Base-by-base conservation (phyloP, 495 filamentous ascomycete genomes). In the Trichocladium antarcticum region DNA sequence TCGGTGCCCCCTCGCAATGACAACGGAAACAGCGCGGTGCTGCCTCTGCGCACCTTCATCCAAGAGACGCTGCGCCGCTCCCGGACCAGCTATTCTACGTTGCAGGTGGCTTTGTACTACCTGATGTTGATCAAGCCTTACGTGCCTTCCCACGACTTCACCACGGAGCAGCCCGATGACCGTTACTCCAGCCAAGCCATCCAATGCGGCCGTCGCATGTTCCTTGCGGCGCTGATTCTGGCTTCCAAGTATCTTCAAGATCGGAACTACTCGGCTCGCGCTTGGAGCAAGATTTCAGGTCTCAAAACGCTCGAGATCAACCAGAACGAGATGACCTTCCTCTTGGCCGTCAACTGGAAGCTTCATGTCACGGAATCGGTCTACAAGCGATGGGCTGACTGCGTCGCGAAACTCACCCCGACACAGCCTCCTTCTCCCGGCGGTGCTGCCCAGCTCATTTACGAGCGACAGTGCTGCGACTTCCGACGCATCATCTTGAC, bases 271-370 rank as follows among this genome's bases (percentile, higher is more conserved):
- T 97, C 93, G 7, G 89, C 92, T 35, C 78, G 88, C 31, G 92
- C 92, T 17, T 98, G 92, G 92, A 96, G 92, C 64, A 96, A 93
- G 72, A 97, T 98, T 44, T 96, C 90, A 17, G 89, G 90, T 32
- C 73, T 97, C 32, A 85, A 86, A 55, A 87, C 86, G 0, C 67
- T 75, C 28, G 92, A 98, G 68, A 95, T 98, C 65, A 97, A 97
- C 68, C 81, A 85, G 55, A 97, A 96, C 62, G 92, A 98, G 68
- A 84, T 94, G 72, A 81, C 87, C 36, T 98, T 97, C 64, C 76
- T 97, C 16, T 64, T 81, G 42, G 87, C 89, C 11, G 85, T 98
- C 46, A 80, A 87, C 55, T 98, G 92, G 92, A 84, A 85, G 58
- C 78, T 98, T 36, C 92, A 98, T 63, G 88, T 98, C 55, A 81